Evolutionary conservation across 805 yeast species (phyloP).

Genomic region (Kazachstania psychrophila): DNA sequence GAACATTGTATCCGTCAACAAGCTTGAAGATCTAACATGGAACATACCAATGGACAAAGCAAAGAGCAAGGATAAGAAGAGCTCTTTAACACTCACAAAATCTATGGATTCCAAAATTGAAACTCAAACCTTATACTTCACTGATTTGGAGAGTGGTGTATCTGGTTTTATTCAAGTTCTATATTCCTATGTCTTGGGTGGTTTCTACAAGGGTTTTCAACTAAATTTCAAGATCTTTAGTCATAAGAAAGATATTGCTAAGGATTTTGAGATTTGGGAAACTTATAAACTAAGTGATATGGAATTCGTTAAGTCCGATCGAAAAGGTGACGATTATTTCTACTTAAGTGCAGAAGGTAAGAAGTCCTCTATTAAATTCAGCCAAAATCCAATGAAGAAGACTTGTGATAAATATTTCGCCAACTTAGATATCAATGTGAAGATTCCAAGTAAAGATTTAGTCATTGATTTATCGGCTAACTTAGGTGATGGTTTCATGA

Average conservation of each 20-base stretch:
- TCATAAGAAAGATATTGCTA: slow-evolving; percentile 10
- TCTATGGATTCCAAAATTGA: slow-evolving; percentile 31
- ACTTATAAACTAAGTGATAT: slow-evolving; percentile 34
- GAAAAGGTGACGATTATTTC: slow-evolving; percentile 11
- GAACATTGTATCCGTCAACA: slow-evolving; percentile 1
- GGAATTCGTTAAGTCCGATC: slow-evolving; percentile 1
- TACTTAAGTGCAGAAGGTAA: slow-evolving; percentile 11
- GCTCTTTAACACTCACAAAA: slow-evolving; percentile 1
- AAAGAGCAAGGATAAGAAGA: background rate
- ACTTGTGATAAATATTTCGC: slow-evolving; percentile 4
- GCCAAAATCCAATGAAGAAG: slow-evolving; percentile 4
- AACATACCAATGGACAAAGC: slow-evolving; percentile 3
- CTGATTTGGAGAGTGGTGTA: slow-evolving; percentile 34
- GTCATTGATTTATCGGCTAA: slow-evolving; percentile 14
- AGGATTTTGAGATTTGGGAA: slow-evolving; percentile 37
- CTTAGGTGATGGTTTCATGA: slow-evolving; percentile 50
- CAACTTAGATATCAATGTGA: slow-evolving; percentile 11
- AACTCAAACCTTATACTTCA: slow-evolving; percentile 47
- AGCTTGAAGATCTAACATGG: slow-evolving; percentile 4
- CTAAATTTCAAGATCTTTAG: slow-evolving; percentile 39
- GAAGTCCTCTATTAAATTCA: slow-evolving; percentile 14
- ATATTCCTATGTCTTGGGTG: slow-evolving; percentile 42
- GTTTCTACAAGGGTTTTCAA: slow-evolving; percentile 45
- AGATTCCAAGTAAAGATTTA: slow-evolving; percentile 10
- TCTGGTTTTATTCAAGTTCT: slow-evolving; percentile 46